phyloP scores from a whole-genome alignment of 2,329 filamentous ascomycete genomes.

The Pseudocercospora vitis region DNA sequence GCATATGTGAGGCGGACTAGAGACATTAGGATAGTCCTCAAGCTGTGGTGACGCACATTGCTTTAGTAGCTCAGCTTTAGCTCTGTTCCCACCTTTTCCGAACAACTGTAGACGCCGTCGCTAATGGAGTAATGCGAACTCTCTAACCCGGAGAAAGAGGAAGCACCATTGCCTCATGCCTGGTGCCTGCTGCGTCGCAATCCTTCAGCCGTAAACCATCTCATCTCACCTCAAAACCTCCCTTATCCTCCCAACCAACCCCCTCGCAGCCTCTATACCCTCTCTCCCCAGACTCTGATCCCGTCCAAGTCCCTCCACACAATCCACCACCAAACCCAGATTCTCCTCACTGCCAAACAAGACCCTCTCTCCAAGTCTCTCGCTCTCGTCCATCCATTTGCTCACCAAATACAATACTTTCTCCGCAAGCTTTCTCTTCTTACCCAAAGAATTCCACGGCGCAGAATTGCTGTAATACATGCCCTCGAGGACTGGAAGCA shows the following conservation, averaged over 20 bases:
- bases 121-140: conserved; percentile 17
- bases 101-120: conserved; percentile 12
- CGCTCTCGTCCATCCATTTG: conserved; percentile 61
- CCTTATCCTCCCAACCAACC: conserved; percentile 20
- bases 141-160: too few relatives aligned
- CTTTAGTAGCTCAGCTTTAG: too few relatives aligned
- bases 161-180: too few relatives aligned
- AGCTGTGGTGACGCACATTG: too few relatives aligned
- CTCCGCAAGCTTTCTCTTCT: conserved; percentile 57
- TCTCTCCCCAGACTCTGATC: conserved; percentile 27
- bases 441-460: conserved; percentile 57
- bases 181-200: too few relatives aligned
- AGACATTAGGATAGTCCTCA: too few relatives aligned
- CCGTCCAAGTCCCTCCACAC: conserved; percentile 28
- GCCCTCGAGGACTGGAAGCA: conserved; percentile 63
- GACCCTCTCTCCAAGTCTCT: conserved; percentile 52
- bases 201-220: too few relatives aligned
- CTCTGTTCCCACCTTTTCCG: background rate
- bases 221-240: conserved; percentile 18
- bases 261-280: conserved; percentile 26
- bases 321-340: conserved; percentile 45
- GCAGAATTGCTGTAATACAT: conserved; percentile 68
- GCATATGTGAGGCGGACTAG: too few relatives aligned
- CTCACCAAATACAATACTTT: conserved; percentile 63
- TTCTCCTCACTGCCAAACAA: conserved; percentile 63